A percentile compares a stretch with the other conserved stretches of the same genome.
Evolutionary conservation across 345 rosid genomes (phyloP).

Genomic region (Abelmoschus esculentus): DNA sequence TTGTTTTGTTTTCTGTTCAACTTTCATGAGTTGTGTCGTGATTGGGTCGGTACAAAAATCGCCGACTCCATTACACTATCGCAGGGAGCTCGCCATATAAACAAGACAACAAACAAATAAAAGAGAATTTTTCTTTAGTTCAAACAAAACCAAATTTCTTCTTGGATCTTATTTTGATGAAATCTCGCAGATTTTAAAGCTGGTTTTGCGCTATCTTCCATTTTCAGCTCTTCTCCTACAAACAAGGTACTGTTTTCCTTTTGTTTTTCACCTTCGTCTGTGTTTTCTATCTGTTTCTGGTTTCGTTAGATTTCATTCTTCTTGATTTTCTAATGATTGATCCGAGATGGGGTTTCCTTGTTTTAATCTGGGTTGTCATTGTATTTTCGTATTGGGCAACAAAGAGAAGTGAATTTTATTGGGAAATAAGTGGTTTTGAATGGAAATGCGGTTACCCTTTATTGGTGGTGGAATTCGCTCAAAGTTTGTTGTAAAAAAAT

Average conservation of each 20-base stretch:
- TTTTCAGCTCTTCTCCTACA: slow-evolving; percentile 9
- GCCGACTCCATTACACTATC: slow-evolving; percentile 4
- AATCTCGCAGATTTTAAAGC: slow-evolving; percentile 20
- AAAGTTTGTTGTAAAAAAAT: slow-evolving; percentile 6
- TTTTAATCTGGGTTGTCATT: slow-evolving; percentile 21
- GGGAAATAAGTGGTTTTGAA: background rate
- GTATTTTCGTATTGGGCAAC: slow-evolving; percentile 17
- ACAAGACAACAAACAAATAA: background rate
- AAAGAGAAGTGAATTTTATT: slow-evolving; percentile 13
- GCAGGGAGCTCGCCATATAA: background rate
- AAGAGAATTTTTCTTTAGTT: background rate
- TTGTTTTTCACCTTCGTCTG: background rate
- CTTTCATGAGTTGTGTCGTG: slow-evolving; percentile 34
- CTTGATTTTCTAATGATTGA: slow-evolving; percentile 15
- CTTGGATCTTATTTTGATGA: background rate
- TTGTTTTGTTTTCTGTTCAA: background rate
- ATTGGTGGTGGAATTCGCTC: background rate
- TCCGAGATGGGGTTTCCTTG: slow-evolving; percentile 10
- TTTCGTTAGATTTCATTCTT: slow-evolving; percentile 21
- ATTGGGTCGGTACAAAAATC: slow-evolving; percentile 42
- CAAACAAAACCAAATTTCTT: background rate
- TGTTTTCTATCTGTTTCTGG: background rate
- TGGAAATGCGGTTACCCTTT: slow-evolving; percentile 10
- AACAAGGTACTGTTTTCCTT: slow-evolving; percentile 23
- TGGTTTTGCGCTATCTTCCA: slow-evolving; percentile 12